Base-by-base conservation (phyloP, 2,329 filamentous ascomycete species). In the Blastomyces emzantsi region DNA sequence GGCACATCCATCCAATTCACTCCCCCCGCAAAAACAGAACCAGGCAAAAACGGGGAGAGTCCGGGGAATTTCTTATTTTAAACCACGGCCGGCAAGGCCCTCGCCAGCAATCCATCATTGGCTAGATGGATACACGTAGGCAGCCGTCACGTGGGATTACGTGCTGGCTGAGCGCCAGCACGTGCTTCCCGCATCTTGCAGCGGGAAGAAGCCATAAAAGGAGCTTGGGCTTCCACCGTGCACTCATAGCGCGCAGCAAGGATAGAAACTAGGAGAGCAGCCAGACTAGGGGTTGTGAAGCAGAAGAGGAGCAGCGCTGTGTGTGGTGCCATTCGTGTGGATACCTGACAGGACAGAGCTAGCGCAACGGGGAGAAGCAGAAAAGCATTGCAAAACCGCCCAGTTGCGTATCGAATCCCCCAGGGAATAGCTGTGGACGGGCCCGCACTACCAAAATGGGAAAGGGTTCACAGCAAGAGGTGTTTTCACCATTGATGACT, bases 111-210 rank as follows among this genome's bases (percentile, higher is more conserved):
- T 6, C 41, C 41, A 43, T 19, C 41, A 6, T 17, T 43, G 41
- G 41, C 13, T 43, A 15, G 13, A 43, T 43, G 15, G 41, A 43
- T 43, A 15, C 13, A 4, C 47, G 56, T 11, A 22, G 15, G 19
- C 19, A n/a, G 15, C 7, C 5, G 41, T 65, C 64, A 64, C 62
- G 64, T 64, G 64, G 19, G 41, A 65, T 64, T 65, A 57, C 62
- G 64, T 65, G 64, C 61, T 61, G 63, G 28, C 3, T n/a, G 9
- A 22, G 17, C 11, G 15, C 33, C 52, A 55, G 49, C 63, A 64
- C 45, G 60, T 60, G 58, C 58, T 47, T 45, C 47, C 25, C 4
- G 33, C 30, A 8, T 19, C 5, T 45, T 36, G 51, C 30, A 49
- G 57, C 60, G 41, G 62, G 22, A 8, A 58, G 19, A 51, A 22